A percentile compares a stretch with the other conserved stretches of the same genome.
These are phyloP conservation scores for Capronia coronata DNA, from an alignment of 2,329 filamentous ascomycete genomes.

Conservation along the genomic window DNA sequence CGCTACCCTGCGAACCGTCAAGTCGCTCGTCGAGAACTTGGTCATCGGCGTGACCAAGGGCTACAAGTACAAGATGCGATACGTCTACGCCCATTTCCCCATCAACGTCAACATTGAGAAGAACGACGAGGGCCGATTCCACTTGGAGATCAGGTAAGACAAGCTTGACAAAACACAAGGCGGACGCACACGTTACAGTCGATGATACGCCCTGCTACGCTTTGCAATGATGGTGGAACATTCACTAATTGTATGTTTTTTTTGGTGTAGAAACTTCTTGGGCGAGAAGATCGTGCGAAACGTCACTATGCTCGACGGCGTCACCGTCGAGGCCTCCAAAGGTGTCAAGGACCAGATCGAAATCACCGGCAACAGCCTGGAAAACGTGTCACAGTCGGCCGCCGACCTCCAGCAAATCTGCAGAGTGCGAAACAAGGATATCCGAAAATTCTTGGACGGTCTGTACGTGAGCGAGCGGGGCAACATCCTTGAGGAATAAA, in stretches of 20 bases:
- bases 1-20: conserved; percentile 95
- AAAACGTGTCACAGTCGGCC: conserved; percentile 94
- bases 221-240: neutral
- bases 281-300: conserved; percentile 98
- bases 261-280: conserved; percentile 76
- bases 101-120: conserved; percentile 99
- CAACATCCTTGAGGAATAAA: conserved; percentile 68
- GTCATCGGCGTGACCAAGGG: conserved; percentile 98
- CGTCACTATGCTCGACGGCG: conserved; percentile 81
- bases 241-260: conserved; percentile 3
- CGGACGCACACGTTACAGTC: too few relatives aligned
- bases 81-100: conserved; percentile 99
- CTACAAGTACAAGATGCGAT: conserved; percentile 99
- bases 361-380: conserved; percentile 87
- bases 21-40: conserved; percentile 97
- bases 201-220: too few relatives aligned
- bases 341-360: conserved; percentile 96
- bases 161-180: too few relatives aligned
- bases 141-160: conserved; percentile 98
- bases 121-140: conserved; percentile 77
- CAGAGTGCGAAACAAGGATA: conserved; percentile 99
- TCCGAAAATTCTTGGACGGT: conserved; percentile 99
- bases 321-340: conserved; percentile 83
- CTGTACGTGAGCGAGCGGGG: conserved; percentile 98
- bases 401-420: conserved; percentile 99